Conservation (phyloP, 805 yeast species). For the Candida golubevii region DNA sequence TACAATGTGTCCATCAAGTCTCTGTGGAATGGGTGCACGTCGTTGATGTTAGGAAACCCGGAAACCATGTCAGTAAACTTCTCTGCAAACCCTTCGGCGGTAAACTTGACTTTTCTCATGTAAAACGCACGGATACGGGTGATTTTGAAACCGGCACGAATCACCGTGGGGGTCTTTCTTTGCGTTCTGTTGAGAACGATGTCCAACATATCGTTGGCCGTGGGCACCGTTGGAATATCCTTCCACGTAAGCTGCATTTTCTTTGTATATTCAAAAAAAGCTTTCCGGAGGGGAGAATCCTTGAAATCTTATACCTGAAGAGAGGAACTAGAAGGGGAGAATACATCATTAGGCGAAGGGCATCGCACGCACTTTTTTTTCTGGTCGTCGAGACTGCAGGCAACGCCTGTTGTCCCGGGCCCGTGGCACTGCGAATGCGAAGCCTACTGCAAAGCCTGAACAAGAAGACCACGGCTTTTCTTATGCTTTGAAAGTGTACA, state of each 20-base stretch:
- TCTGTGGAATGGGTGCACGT: slow-evolving; percentile 97
- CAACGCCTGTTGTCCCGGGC: background rate
- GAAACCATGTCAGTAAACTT: slow-evolving; percentile 80
- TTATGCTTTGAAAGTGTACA: too few relatives aligned
- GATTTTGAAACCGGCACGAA: slow-evolving; percentile 93
- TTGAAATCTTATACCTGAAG: too few relatives aligned
- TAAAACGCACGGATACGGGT: slow-evolving; percentile 95
- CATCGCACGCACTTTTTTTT: background rate
- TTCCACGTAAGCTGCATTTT: slow-evolving; percentile 96
- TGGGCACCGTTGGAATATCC: slow-evolving; percentile 94
- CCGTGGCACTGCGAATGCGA: too few relatives aligned
- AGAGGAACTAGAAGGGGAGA: too few relatives aligned
- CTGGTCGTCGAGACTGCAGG: background rate
- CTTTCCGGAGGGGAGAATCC: too few relatives aligned
- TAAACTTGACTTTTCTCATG: slow-evolving; percentile 95
- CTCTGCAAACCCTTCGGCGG: slow-evolving; percentile 94
- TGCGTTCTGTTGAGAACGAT: slow-evolving; percentile 96
- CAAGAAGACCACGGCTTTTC: too few relatives aligned
- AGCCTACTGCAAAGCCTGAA: too few relatives aligned
- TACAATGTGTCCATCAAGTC: slow-evolving; percentile 97
- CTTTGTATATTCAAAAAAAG: background rate
- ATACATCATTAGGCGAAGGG: background rate
- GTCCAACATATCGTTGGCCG: slow-evolving; percentile 89
- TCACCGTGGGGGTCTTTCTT: slow-evolving; percentile 98
- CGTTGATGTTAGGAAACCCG: slow-evolving; percentile 95